Conservation (phyloP, 2,329 filamentous ascomycete species). For the Xylaria digitata region DNA sequence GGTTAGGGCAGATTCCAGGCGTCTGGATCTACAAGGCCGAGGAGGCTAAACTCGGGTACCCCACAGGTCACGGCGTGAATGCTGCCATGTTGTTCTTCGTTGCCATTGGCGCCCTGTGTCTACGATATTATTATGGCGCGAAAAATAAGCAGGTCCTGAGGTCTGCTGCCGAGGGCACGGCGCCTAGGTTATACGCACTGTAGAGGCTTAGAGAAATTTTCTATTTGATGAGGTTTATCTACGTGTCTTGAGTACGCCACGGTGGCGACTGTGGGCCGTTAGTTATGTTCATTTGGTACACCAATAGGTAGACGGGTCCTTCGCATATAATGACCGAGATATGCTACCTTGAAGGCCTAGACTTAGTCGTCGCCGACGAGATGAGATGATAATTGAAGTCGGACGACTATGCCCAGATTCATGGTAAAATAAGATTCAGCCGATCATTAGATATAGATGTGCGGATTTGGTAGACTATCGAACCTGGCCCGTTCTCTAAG, state of each 20-base stretch:
- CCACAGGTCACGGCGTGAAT: slow-evolving; percentile 72
- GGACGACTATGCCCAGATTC: not conserved
- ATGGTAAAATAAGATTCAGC: not conserved
- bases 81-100: slow-evolving; percentile 57
- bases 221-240: not conserved
- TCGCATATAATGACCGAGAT: not conserved
- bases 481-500: not conserved
- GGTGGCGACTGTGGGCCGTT: not conserved
- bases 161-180: slow-evolving; percentile 49
- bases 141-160: slow-evolving; percentile 55
- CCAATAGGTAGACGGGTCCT: not conserved
- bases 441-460: not conserved
- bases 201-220: slow-evolving; percentile 26
- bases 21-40: slow-evolving; percentile 79
- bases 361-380: no score
- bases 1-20: slow-evolving; percentile 76
- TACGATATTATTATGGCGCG: slow-evolving; percentile 68
- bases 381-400: not conserved
- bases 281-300: not conserved
- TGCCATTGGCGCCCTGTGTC: slow-evolving; percentile 42
- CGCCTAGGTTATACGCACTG: slow-evolving; percentile 55
- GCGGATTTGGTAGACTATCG: not conserved
- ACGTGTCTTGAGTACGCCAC: not conserved
- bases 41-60: slow-evolving; percentile 70
- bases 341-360: not conserved